A percentile compares a stretch with the other conserved stretches of the same genome.
These are phyloP conservation scores for Udeniomyces megalosporus DNA, from an alignment of 768 basidiomycete genomes.

Conservation along the genomic window DNA sequence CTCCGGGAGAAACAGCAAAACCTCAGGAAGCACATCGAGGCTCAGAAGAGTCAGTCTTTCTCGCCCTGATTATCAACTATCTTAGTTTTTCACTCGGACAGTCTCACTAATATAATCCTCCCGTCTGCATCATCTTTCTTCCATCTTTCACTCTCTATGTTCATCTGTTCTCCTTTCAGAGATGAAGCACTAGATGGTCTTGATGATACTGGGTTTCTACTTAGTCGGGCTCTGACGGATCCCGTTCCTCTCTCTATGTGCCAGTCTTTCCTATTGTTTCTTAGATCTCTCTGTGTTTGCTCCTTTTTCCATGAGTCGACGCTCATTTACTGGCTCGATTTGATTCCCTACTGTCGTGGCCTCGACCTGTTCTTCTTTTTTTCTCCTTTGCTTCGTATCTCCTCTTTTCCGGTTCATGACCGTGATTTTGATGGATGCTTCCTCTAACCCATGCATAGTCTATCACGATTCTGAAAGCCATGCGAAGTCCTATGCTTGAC, in stretches of 20 bases:
- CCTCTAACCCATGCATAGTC: too few relatives aligned
- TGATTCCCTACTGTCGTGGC: too few relatives aligned
- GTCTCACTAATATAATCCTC: too few relatives aligned
- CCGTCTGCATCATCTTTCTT: neutral
- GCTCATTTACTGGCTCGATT: too few relatives aligned
- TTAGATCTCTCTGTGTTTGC: neutral
- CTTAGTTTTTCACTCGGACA: neutral
- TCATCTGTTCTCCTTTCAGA: neutral
- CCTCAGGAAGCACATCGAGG: slow-evolving; percentile 25
- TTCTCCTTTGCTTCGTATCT: too few relatives aligned
- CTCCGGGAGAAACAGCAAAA: slow-evolving; percentile 31
- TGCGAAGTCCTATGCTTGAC: too few relatives aligned
- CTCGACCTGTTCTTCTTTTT: too few relatives aligned
- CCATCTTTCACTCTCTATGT: neutral
- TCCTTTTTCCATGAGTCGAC: neutral
- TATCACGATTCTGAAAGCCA: too few relatives aligned
- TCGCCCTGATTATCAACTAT: neutral
- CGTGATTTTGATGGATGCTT: too few relatives aligned
- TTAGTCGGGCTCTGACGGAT: too few relatives aligned
- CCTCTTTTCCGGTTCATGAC: too few relatives aligned
- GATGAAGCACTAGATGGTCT: neutral
- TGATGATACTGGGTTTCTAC: neutral
- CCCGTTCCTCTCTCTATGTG: too few relatives aligned
- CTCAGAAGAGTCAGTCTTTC: slow-evolving; percentile 23
- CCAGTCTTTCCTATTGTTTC: neutral